phyloP scores from a whole-genome alignment of 805 yeast species.

The Vanderwaltozyma yarrowii region DNA sequence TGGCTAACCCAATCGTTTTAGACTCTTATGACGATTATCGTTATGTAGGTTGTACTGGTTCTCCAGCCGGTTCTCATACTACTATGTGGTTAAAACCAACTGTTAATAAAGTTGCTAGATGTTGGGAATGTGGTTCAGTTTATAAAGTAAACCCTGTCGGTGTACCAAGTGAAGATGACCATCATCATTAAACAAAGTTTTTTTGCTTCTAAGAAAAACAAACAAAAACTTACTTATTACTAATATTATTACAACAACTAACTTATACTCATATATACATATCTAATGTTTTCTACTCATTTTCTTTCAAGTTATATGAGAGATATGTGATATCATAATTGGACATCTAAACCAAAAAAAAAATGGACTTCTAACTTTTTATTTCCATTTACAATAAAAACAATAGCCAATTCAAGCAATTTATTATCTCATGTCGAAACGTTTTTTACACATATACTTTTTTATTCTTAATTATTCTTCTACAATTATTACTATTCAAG shows the following conservation, averaged over 20 bases:
- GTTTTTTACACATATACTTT: neutral
- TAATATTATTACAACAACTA: neutral
- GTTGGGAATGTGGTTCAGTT: conserved; percentile 98
- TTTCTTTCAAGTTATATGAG: no score
- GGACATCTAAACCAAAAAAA: no score
- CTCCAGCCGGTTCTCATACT: conserved; percentile 86
- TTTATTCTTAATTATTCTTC: neutral
- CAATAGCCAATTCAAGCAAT: no score
- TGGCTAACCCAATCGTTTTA: conserved; percentile 77
- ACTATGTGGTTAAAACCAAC: conserved; percentile 90
- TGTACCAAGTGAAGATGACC: conserved; percentile 49
- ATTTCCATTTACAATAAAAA: no score
- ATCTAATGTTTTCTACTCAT: no score
- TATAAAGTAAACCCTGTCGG: conserved; percentile 85
- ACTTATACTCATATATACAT: neutral
- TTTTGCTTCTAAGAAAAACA: neutral
- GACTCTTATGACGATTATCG: conserved; percentile 89
- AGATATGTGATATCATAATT: no score
- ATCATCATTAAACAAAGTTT: conserved; percentile 12
- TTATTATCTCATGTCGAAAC: neutral
- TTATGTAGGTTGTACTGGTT: conserved; percentile 95
- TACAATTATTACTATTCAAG: no score
- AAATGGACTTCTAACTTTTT: no score
- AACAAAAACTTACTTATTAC: neutral
- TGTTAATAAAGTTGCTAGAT: conserved; percentile 74